Conservation (phyloP, 768 basidiomycete genomes). For the Collybiopsis confluens region DNA sequence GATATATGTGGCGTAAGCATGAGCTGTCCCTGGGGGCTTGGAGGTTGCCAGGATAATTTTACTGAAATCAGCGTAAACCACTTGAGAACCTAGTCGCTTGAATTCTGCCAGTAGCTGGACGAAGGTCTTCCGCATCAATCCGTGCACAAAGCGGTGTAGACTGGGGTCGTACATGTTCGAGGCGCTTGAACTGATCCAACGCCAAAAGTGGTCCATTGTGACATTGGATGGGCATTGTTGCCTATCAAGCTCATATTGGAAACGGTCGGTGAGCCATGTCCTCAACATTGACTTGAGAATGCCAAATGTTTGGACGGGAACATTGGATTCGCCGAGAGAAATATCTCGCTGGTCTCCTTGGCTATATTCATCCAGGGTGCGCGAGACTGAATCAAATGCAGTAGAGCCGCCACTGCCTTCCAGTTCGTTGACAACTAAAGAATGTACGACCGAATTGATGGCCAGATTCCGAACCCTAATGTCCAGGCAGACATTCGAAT, state of each 20-base stretch:
- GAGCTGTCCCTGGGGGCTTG: constrained; percentile 92
- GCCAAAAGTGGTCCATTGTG: constrained; percentile 92
- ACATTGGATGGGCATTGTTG: constrained; percentile 62
- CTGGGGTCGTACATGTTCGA: constrained; percentile 90
- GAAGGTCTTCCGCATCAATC: constrained; percentile 97
- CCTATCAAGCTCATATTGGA: constrained; percentile 61
- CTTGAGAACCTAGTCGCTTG: constrained; percentile 87
- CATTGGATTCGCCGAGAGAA: constrained; percentile 82
- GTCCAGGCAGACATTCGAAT: constrained; percentile 90
- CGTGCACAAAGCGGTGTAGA: constrained; percentile 88
- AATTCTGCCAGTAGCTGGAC: constrained; percentile 96
- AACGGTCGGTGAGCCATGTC: constrained; percentile 85
- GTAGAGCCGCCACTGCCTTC: constrained; percentile 94
- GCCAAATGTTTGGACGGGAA: constrained; percentile 82
- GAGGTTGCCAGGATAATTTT: constrained; percentile 87
- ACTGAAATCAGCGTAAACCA: constrained; percentile 92
- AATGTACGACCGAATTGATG: constrained; percentile 90
- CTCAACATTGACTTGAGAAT: constrained; percentile 87
- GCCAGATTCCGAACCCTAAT: constrained; percentile 88
- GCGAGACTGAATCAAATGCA: constrained; percentile 90
- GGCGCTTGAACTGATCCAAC: constrained; percentile 86
- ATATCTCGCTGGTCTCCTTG: constrained; percentile 70
- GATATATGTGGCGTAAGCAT: constrained; percentile 95
- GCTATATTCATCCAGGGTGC: constrained; percentile 85
- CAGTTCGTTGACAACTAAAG: constrained; percentile 92